Base-by-base conservation (phyloP, 495 filamentous ascomycete species). In the Xylaria intraflava region DNA sequence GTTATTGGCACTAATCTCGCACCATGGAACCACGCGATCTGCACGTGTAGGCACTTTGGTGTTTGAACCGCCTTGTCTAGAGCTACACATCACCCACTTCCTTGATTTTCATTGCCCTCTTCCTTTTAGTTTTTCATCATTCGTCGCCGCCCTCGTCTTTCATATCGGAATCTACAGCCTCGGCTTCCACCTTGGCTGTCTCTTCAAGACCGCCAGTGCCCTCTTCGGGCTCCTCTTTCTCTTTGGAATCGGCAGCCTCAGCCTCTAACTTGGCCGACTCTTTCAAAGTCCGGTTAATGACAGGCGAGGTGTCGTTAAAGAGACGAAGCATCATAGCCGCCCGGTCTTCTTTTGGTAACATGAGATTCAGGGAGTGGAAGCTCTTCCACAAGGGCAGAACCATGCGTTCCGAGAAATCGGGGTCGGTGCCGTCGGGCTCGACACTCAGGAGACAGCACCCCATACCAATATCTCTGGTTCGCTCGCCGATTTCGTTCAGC, bases 331-430 rank as follows among this genome's bases (percentile, higher is more conserved):
- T 75, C 88, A 96, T 92, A 7, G 92, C 93, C 30, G 81, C 85
- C 27, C 93, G 82, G 43, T 98, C 93, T 64, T 98, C 93, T 72
- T 97, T 98, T 46, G 90, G 90, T 58, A 96, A 73, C 93, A 98
- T 98, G 36, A 98, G 80, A 68, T 97, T 98, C 46, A 96, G 71
- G 2, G 83, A 87, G 54, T 88, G 81, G 57, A 93, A 72, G 50
- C 87, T 90, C 65, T 90, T 84, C 93, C 93, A 98, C 20, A 98
- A 72, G 7, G 93, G 92, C 40, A 98, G 74, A 2, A 90, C 84
- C 80, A 95, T 89, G 12, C 78, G 75, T 66, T 96, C 90, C 46
- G 70, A 72, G 62, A 96, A 88, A 27, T 85, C 84, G 55, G 87
- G 83, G 44, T 86, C 82, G 9, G 66, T 74, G 30, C 77, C 79